phyloP scores from a whole-genome alignment of 1,284 basidiomycete species.

The Phellopilus nigrolimitatus region DNA sequence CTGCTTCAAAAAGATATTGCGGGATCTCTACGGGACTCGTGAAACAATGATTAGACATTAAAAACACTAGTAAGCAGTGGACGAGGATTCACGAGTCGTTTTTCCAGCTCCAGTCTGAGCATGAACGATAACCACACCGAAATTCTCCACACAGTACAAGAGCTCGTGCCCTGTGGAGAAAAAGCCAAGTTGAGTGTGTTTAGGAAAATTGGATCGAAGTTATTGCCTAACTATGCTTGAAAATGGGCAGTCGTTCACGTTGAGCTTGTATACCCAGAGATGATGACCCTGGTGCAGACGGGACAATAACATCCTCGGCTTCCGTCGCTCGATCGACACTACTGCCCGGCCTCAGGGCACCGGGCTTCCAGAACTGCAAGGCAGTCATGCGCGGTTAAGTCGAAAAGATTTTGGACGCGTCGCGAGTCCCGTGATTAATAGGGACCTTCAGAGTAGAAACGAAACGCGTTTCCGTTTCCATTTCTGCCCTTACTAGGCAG shows the following conservation, averaged over 20 bases:
- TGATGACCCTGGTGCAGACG: slow-evolving; percentile 55
- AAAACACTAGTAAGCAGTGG: not conserved
- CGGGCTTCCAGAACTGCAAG: slow-evolving; percentile 76
- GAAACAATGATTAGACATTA: not conserved
- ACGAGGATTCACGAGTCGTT: slow-evolving; percentile 75
- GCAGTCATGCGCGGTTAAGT: not conserved
- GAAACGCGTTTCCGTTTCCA: too few species aligned
- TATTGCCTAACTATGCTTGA: slow-evolving; percentile 64
- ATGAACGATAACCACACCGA: slow-evolving; percentile 83
- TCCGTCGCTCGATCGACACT: slow-evolving; percentile 81
- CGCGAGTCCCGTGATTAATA: too few species aligned
- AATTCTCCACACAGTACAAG: slow-evolving; percentile 79
- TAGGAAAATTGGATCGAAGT: too few species aligned
- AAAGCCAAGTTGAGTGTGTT: not conserved
- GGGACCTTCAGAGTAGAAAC: too few species aligned
- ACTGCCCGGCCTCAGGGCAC: slow-evolving; percentile 81
- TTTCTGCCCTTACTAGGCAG: too few species aligned
- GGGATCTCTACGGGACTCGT: slow-evolving; percentile 69
- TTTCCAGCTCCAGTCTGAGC: slow-evolving; percentile 98
- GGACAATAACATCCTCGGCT: slow-evolving; percentile 63
- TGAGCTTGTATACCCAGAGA: slow-evolving; percentile 66
- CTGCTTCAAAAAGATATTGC: slow-evolving; percentile 88
- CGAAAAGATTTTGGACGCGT: too few species aligned
- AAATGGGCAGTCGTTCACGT: slow-evolving; percentile 80
- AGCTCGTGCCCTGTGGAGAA: slow-evolving; percentile 59